Conservation (phyloP, 805 yeast genomes). For the Diddensiella caesifluorescens region DNA sequence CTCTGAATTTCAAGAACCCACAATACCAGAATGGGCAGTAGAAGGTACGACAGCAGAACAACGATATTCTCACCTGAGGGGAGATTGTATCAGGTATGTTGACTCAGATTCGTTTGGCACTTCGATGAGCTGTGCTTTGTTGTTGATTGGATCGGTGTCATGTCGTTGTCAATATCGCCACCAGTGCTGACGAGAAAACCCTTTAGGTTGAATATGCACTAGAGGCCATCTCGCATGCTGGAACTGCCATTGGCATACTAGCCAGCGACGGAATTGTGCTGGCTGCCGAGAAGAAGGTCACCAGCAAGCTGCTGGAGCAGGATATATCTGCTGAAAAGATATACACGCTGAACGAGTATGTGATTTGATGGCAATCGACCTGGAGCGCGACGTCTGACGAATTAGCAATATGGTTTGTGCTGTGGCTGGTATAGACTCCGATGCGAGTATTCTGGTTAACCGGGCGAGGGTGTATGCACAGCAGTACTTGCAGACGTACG, state of each 20-base stretch:
- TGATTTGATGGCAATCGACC: no score
- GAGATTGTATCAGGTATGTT: constrained; percentile 77
- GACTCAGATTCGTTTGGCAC: not conserved
- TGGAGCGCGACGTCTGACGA: no score
- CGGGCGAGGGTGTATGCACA: constrained; percentile 85
- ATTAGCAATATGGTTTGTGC: constrained; percentile 60
- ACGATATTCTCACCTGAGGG: constrained; percentile 99
- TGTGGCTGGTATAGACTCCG: constrained; percentile 98
- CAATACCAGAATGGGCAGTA: constrained; percentile 26
- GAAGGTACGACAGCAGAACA: constrained; percentile 99
- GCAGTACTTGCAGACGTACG: constrained; percentile 74
- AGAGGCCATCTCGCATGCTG: constrained; percentile 82
- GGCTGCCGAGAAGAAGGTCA: constrained; percentile 95
- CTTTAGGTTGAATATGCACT: constrained; percentile 82
- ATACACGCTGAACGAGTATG: constrained; percentile 71
- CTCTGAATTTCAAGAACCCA: no score
- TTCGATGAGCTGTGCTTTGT: not conserved
- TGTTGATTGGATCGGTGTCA: not conserved
- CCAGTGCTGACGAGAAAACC: not conserved
- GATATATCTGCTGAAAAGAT: constrained; percentile 91
- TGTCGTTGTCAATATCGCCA: not conserved
- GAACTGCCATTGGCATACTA: constrained; percentile 74
- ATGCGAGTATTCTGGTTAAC: constrained; percentile 85
- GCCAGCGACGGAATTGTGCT: constrained; percentile 84
- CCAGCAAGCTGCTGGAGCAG: constrained; percentile 87